Conservation (phyloP, 1,284 basidiomycete genomes). For the Cutaneotrichosporon spelunceum region DNA sequence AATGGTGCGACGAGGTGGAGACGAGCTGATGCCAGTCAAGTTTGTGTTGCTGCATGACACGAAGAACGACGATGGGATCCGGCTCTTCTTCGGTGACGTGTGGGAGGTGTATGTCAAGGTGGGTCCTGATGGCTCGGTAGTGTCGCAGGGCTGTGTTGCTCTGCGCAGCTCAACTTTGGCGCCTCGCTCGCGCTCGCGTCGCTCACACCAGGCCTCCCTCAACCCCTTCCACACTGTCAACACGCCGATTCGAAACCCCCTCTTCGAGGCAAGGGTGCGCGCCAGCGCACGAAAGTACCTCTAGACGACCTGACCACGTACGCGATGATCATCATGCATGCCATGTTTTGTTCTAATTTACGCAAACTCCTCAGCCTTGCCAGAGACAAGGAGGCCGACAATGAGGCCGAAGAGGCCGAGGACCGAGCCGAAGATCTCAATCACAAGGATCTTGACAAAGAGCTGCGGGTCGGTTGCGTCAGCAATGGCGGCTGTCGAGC, state of each 20-base stretch:
- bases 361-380: constrained; percentile 52
- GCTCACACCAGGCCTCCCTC: constrained; percentile 63
- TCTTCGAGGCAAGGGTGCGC: constrained; percentile 77
- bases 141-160: background rate
- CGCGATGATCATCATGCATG: constrained; percentile 24
- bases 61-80: constrained; percentile 94
- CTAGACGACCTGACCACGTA: constrained; percentile 43
- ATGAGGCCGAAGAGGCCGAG: constrained; percentile 87
- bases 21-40: constrained; percentile 54
- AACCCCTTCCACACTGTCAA: constrained; percentile 93
- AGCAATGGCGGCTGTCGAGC: constrained; percentile 83
- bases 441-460: constrained; percentile 91
- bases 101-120: constrained; percentile 97
- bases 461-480: constrained; percentile 88
- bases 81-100: constrained; percentile 80
- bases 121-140: constrained; percentile 28
- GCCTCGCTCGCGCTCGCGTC: background rate
- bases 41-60: constrained; percentile 85
- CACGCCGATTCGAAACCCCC: constrained; percentile 68
- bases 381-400: constrained; percentile 53
- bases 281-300: constrained; percentile 82
- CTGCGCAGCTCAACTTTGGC: too few species aligned
- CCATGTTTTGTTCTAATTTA: constrained; percentile 26
- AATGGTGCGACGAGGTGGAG: constrained; percentile 65
- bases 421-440: constrained; percentile 92